These are phyloP conservation scores for Arachis monticola DNA, from an alignment of 331 rosid species.

Conservation along the genomic window DNA sequence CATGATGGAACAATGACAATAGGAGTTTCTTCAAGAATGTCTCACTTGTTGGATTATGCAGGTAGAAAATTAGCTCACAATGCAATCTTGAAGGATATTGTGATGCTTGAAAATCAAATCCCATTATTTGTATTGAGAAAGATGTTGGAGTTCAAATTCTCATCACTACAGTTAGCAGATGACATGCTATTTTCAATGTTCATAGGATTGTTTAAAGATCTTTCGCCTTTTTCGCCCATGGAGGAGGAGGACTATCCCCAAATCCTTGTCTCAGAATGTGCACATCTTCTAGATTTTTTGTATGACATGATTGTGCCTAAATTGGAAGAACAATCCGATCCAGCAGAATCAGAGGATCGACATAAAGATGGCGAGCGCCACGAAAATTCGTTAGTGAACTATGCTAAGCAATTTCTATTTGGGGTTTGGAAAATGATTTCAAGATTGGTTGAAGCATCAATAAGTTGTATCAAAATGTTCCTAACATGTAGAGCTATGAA, in stretches of 20 bases:
- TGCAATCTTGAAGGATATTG: conserved; percentile 66
- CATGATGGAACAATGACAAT: conserved; percentile 37
- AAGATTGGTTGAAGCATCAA: conserved; percentile 41
- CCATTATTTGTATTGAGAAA: conserved; percentile 71
- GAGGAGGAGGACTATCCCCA: conserved; percentile 43
- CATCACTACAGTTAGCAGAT: conserved; percentile 52
- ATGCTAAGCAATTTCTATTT: conserved; percentile 29
- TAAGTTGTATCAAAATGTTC: conserved; percentile 44
- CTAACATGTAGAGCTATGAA: conserved; percentile 53
- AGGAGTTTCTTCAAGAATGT: conserved; percentile 67
- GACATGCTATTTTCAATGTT: conserved; percentile 56
- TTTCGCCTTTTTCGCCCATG: conserved; percentile 59
- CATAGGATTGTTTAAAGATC: conserved; percentile 52
- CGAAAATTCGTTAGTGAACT: conserved; percentile 18
- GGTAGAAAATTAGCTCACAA: conserved; percentile 62
- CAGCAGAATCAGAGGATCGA: conserved; percentile 36
- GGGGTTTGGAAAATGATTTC: conserved; percentile 55
- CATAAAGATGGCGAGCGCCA: conserved; percentile 9
- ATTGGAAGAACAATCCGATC: conserved; percentile 42
- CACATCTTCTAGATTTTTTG: conserved; percentile 73
- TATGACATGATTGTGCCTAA: conserved; percentile 61
- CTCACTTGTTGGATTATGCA: conserved; percentile 57
- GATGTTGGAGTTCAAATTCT: conserved; percentile 55
- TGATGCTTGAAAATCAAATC: conserved; percentile 85
- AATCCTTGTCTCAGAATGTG: conserved; percentile 47